Percentiles rank a stretch among this genome's conserved stretches.
Evolutionary conservation across 1,284 basidiomycete genomes (phyloP).

Genomic region (Boletus sp.): DNA sequence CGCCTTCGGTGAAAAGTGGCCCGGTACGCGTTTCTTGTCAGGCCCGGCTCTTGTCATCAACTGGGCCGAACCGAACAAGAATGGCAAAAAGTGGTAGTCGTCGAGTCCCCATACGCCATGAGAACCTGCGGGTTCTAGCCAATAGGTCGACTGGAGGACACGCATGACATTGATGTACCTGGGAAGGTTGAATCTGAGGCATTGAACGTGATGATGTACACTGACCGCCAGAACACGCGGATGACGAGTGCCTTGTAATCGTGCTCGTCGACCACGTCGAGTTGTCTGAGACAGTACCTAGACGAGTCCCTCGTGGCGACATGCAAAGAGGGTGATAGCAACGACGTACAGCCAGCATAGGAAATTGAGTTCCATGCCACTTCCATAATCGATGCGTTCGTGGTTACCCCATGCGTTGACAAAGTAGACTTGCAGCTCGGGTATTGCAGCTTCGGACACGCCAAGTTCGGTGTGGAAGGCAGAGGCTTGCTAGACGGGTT

Average conservation of each 20-base stretch:
- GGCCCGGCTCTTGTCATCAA: constrained; percentile 45
- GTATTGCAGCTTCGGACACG: constrained; percentile 59
- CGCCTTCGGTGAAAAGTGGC: constrained; percentile 88
- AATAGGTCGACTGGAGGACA: constrained; percentile 90
- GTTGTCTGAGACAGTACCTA: constrained; percentile 81
- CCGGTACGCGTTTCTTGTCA: constrained; percentile 37
- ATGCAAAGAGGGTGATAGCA: not conserved
- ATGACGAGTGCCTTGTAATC: constrained; percentile 85
- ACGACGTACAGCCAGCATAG: constrained; percentile 91
- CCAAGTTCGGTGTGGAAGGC: constrained; percentile 63
- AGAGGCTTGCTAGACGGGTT: constrained; percentile 44
- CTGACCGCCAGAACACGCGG: constrained; percentile 88
- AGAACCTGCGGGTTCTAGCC: constrained; percentile 67
- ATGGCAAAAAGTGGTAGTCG: constrained; percentile 97
- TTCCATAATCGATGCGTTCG: constrained; percentile 95
- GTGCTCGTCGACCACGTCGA: constrained; percentile 66
- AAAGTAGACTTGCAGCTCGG: constrained; percentile 83
- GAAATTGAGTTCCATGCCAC: constrained; percentile 99
- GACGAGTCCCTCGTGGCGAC: constrained; percentile 3
- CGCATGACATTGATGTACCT: constrained; percentile 91
- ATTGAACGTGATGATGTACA: not conserved
- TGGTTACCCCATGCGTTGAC: constrained; percentile 91
- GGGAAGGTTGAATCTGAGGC: constrained; percentile 2
- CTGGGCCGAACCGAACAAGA: constrained; percentile 88
- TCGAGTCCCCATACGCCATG: constrained; percentile 99